Conservation (phyloP, 2,329 filamentous ascomycete genomes). For the Epicoccum sorghinum region DNA sequence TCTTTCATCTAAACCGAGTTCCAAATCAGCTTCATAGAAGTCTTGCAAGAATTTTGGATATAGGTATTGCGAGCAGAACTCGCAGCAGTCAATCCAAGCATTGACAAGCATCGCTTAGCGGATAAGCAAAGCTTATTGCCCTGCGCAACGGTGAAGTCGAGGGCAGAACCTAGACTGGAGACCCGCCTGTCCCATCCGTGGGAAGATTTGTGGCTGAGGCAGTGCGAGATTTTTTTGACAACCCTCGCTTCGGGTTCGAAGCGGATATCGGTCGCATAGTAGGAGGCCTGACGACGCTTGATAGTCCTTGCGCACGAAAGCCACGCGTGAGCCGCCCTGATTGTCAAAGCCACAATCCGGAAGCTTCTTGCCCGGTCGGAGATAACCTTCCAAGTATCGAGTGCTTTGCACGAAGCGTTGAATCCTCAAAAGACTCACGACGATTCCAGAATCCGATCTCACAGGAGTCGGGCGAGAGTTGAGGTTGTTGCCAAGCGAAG, state of each 20-base stretch:
- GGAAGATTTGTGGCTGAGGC: not conserved
- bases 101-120: conserved; percentile 7
- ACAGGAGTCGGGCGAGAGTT: not conserved
- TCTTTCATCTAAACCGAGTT: too few relatives aligned
- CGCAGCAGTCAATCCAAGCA: conserved; percentile 1
- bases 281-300: not conserved
- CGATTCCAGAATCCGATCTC: too few relatives aligned
- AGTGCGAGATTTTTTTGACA: not conserved
- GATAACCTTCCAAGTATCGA: not conserved
- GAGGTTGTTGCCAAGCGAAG: conserved; percentile 6
- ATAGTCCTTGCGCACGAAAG: too few relatives aligned
- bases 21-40: too few relatives aligned
- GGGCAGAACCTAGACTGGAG: too few relatives aligned
- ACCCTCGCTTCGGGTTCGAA: not conserved
- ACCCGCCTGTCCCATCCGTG: too few relatives aligned
- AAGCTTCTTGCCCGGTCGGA: not conserved
- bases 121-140: not conserved
- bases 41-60: too few relatives aligned
- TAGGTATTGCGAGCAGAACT: not conserved
- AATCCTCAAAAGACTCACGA: too few relatives aligned
- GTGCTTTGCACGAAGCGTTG: too few relatives aligned
- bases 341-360: too few relatives aligned
- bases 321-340: too few relatives aligned
- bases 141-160: too few relatives aligned
- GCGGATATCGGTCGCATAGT: not conserved